phyloP scores from a whole-genome alignment of 164 flowering plant species.

The Malania oleifera region DNA sequence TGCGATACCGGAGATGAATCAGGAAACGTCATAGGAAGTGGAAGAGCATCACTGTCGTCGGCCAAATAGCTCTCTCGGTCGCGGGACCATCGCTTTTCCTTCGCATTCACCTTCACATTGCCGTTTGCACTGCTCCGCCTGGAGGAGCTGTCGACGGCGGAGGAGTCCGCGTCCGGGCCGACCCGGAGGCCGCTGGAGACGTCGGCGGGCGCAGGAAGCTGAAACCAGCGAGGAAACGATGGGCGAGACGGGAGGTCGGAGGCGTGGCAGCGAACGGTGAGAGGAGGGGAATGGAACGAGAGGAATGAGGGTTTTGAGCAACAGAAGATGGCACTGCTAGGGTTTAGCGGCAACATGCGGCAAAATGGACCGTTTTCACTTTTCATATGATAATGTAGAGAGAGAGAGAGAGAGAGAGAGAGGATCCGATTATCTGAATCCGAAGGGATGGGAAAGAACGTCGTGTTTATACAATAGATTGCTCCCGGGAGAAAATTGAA shows the following conservation, averaged over 20 bases:
- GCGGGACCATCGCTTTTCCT: slow-evolving; percentile 73
- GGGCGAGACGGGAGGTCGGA: slow-evolving; percentile 32
- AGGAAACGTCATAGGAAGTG: slow-evolving; percentile 92
- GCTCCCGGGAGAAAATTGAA: no score
- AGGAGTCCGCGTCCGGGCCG: background rate
- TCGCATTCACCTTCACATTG: slow-evolving; percentile 45
- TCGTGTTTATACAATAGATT: no score
- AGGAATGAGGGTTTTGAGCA: background rate
- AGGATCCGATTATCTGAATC: no score
- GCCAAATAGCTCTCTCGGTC: slow-evolving; percentile 77
- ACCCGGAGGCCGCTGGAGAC: slow-evolving; percentile 13
- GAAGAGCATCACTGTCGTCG: slow-evolving; percentile 69
- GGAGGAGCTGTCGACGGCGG: slow-evolving; percentile 10
- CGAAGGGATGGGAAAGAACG: no score
- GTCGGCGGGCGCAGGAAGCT: slow-evolving; percentile 27
- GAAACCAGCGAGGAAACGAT: slow-evolving; percentile 33
- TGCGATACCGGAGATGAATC: slow-evolving; percentile 67
- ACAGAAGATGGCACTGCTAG: background rate
- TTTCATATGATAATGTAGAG: background rate
- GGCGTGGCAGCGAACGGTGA: slow-evolving; percentile 36
- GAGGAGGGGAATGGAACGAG: slow-evolving; percentile 1
- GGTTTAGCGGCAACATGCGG: background rate
- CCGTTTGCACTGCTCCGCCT: slow-evolving; percentile 12
- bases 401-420: background rate
- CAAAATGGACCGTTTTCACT: background rate